phyloP scores from a whole-genome alignment of 2,329 filamentous ascomycete species.

The Colletotrichum tropicicola region DNA sequence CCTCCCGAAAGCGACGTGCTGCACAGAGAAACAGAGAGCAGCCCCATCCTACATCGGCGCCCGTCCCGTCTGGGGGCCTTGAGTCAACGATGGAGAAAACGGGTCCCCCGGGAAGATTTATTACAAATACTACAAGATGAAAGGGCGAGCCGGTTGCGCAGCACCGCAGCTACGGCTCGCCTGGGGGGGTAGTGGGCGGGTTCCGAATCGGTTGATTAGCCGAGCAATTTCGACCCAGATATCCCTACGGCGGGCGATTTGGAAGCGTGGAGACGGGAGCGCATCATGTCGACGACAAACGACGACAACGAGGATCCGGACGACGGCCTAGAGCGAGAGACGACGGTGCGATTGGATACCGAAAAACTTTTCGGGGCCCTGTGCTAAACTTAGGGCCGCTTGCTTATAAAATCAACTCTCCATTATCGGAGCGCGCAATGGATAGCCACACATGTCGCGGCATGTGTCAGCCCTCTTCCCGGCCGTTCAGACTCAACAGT shows the following conservation, averaged over 20 bases:
- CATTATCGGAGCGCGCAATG: neutral
- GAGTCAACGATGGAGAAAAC: slow-evolving; percentile 23
- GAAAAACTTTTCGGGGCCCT: neutral
- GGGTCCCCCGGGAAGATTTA: slow-evolving; percentile 15
- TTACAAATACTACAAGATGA: slow-evolving; percentile 27
- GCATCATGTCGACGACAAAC: neutral
- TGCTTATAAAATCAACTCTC: slow-evolving; percentile 6
- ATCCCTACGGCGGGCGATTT: neutral
- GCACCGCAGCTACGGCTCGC: neutral
- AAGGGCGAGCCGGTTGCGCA: slow-evolving; percentile 3
- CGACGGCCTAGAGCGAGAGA: neutral
- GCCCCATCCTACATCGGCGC: slow-evolving; percentile 1
- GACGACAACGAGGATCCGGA: neutral
- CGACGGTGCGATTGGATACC: neutral
- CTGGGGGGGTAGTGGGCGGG: neutral
- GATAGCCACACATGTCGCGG: neutral
- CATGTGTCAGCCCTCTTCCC: slow-evolving; percentile 3
- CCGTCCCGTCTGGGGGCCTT: neutral
- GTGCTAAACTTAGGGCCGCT: neutral
- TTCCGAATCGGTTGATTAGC: neutral
- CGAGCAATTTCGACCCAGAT: neutral
- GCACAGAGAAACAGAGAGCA: neutral
- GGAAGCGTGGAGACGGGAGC: neutral
- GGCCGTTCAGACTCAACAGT: neutral
- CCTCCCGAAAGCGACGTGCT: neutral